phyloP scores from a whole-genome alignment of 805 yeast genomes.

The Priceomyces melissophilus region DNA sequence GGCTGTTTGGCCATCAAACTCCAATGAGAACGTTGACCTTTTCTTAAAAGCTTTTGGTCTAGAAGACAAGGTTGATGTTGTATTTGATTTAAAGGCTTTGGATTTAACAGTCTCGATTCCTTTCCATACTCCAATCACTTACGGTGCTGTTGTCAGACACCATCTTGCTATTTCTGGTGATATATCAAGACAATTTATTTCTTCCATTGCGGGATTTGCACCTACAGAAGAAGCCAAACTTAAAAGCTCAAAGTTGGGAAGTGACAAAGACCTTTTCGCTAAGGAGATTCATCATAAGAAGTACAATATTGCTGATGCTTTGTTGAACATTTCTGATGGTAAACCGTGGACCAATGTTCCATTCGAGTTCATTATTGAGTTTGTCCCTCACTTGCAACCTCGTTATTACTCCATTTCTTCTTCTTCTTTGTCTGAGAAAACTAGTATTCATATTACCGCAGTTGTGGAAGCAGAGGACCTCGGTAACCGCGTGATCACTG shows the following conservation, averaged over 20 bases:
- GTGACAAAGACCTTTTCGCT: slow-evolving; percentile 68
- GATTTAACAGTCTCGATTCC: slow-evolving; percentile 67
- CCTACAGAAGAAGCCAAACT: slow-evolving; percentile 60
- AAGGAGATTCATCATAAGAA: slow-evolving; percentile 56
- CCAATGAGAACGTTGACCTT: slow-evolving; percentile 66
- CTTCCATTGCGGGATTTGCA: slow-evolving; percentile 74
- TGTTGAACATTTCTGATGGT: slow-evolving; percentile 59
- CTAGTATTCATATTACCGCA: slow-evolving; percentile 79
- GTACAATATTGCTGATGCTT: slow-evolving; percentile 73
- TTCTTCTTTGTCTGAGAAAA: slow-evolving; percentile 73
- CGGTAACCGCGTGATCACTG: slow-evolving; percentile 47
- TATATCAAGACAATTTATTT: slow-evolving; percentile 82
- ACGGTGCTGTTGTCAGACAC: slow-evolving; percentile 79
- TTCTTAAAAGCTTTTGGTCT: slow-evolving; percentile 66
- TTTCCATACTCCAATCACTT: slow-evolving; percentile 82
- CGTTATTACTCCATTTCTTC: slow-evolving; percentile 97
- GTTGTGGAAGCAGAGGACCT: slow-evolving; percentile 70
- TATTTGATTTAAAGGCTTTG: slow-evolving; percentile 61
- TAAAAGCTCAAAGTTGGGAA: slow-evolving; percentile 51
- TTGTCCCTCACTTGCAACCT: slow-evolving; percentile 78
- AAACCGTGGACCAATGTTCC: slow-evolving; percentile 75
- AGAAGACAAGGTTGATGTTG: slow-evolving; percentile 45
- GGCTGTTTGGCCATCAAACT: slow-evolving; percentile 91
- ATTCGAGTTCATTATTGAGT: slow-evolving; percentile 78
- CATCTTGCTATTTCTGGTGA: slow-evolving; percentile 91